phyloP scores from a whole-genome alignment of 139 green algal genomes.

The Coelastrella sp. region DNA sequence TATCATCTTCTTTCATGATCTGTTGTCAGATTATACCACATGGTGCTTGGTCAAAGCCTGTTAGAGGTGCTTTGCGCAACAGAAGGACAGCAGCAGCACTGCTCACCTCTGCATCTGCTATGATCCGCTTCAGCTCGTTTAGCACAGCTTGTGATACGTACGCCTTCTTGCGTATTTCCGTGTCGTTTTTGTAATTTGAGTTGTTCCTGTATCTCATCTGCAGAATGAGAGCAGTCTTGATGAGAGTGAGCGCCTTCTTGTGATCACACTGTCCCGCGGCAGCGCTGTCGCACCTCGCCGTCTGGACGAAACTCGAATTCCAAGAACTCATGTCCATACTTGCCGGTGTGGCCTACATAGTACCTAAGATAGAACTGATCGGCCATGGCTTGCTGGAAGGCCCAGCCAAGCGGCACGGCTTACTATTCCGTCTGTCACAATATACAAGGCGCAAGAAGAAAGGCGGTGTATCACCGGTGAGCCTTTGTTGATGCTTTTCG shows the following conservation, averaged over 20 bases:
- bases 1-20: slow-evolving; percentile 98
- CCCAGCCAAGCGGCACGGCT: background rate
- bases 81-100: background rate
- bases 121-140: slow-evolving; percentile 91
- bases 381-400: slow-evolving; percentile 20
- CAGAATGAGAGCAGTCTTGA: slow-evolving; percentile 2
- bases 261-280: background rate
- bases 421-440: no score
- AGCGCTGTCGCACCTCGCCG: slow-evolving; percentile 75
- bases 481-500: no score
- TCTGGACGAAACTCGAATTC: slow-evolving; percentile 97
- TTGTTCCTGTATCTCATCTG: slow-evolving; percentile 99
- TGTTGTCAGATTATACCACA: slow-evolving; percentile 49
- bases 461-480: no score
- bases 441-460: no score
- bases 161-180: slow-evolving; percentile 93
- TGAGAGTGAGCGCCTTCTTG: background rate
- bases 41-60: background rate
- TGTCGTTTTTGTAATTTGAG: slow-evolving; percentile 99
- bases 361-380: slow-evolving; percentile 95
- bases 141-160: slow-evolving; percentile 85
- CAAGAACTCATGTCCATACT: slow-evolving; percentile 98
- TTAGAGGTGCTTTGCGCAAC: background rate
- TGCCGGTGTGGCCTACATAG: slow-evolving; percentile 94
- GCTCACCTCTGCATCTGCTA: slow-evolving; percentile 91